phyloP scores from a whole-genome alignment of 257 asterid genomes.

The Oldenlandia corymbosa region DNA sequence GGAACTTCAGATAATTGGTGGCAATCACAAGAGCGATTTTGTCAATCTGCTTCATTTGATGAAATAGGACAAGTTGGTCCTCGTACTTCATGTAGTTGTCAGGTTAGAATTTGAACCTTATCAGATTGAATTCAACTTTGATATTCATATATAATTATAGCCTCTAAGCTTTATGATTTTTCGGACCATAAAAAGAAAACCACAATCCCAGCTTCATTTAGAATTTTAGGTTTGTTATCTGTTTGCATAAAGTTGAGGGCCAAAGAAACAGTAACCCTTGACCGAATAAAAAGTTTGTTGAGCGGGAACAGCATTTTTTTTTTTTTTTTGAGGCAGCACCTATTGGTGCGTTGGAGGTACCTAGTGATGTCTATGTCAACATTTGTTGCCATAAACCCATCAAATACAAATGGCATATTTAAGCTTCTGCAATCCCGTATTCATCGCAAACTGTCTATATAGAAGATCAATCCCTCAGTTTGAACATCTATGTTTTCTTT shows the following conservation, averaged over 20 bases:
- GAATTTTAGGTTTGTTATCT: background rate
- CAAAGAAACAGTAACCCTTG: background rate
- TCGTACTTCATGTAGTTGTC: slow-evolving; percentile 63
- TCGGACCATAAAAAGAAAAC: background rate
- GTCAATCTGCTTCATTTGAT: slow-evolving; percentile 37
- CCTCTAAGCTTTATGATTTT: background rate
- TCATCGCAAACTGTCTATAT: background rate
- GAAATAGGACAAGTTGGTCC: slow-evolving; percentile 70
- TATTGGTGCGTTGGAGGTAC: too few species aligned
- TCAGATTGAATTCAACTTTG: background rate
- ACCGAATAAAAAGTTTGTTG: background rate
- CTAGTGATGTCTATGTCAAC: background rate
- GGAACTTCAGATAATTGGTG: slow-evolving; percentile 42
- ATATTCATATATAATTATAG: too few species aligned
- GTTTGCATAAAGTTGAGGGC: background rate
- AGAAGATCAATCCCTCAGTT: too few species aligned
- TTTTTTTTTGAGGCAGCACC: too few species aligned
- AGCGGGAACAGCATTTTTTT: background rate
- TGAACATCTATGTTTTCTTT: background rate
- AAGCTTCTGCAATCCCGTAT: background rate
- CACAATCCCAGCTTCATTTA: background rate
- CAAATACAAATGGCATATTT: background rate
- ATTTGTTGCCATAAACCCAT: background rate
- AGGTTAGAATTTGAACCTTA: slow-evolving; percentile 43
- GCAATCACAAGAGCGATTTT: slow-evolving; percentile 48